phyloP scores from a whole-genome alignment of 2,329 filamentous ascomycete species.

The Trichoderma cornu-damae region DNA sequence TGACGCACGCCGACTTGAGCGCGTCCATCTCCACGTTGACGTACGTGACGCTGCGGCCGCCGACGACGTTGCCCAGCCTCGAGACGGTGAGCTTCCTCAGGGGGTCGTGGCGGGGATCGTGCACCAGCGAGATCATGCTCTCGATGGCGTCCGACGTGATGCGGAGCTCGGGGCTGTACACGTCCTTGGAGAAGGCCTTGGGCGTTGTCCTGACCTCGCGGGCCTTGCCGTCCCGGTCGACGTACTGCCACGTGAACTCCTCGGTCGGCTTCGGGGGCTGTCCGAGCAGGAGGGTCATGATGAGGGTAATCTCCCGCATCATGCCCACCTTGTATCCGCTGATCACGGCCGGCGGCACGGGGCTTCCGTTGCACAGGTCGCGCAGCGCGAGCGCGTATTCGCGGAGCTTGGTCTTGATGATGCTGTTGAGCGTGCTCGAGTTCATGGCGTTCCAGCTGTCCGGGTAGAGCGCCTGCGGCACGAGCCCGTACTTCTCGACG shows the following conservation, averaged over 20 bases:
- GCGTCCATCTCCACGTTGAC: slow-evolving; percentile 72
- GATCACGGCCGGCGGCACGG: slow-evolving; percentile 34
- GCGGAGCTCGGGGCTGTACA: slow-evolving; percentile 56
- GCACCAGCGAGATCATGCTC: slow-evolving; percentile 72
- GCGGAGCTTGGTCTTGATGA: slow-evolving; percentile 81
- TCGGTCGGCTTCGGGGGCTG: slow-evolving; percentile 65
- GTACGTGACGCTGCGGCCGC: slow-evolving; percentile 70
- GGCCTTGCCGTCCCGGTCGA: slow-evolving; percentile 62
- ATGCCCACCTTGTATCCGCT: slow-evolving; percentile 62
- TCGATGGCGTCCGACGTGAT: slow-evolving; percentile 58
- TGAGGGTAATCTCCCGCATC: slow-evolving; percentile 72
- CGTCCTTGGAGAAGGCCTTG: slow-evolving; percentile 63
- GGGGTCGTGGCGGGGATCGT: slow-evolving; percentile 76
- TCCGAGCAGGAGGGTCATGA: slow-evolving; percentile 78
- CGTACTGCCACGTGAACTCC: slow-evolving; percentile 75
- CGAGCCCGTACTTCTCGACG: slow-evolving; percentile 81
- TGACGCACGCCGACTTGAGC: slow-evolving; percentile 68
- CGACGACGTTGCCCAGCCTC: slow-evolving; percentile 75
- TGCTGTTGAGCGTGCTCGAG: slow-evolving; percentile 62
- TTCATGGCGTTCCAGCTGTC: slow-evolving; percentile 75
- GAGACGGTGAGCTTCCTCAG: slow-evolving; percentile 69
- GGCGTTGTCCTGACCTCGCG: slow-evolving; percentile 62
- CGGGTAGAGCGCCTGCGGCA: slow-evolving; percentile 75
- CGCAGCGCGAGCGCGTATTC: slow-evolving; percentile 74
- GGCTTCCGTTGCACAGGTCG: slow-evolving; percentile 39